Evolutionary conservation across 2,329 filamentous ascomycete genomes (phyloP).

Genomic region (Sphaceloma murrayae): DNA sequence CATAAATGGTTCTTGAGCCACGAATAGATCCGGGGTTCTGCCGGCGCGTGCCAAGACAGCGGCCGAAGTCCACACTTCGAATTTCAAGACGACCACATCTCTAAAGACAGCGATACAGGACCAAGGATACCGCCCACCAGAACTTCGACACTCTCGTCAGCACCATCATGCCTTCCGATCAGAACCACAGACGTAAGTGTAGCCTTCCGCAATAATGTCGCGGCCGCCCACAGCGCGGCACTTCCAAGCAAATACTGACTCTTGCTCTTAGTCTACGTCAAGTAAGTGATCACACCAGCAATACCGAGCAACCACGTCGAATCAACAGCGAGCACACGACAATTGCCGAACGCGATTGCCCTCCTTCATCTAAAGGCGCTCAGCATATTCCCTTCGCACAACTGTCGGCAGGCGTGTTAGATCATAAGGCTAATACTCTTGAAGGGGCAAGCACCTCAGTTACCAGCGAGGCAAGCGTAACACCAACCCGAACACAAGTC

Average conservation of each 20-base stretch:
- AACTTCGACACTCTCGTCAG: background rate
- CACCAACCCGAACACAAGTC: constrained; percentile 68
- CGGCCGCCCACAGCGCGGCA: too few relatives aligned
- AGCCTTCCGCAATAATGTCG: background rate
- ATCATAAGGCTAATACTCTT: constrained; percentile 19
- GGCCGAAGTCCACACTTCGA: constrained; percentile 5
- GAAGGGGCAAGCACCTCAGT: constrained; percentile 92
- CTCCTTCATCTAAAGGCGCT: too few relatives aligned
- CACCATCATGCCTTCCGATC: constrained; percentile 15
- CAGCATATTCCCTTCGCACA: too few relatives aligned
- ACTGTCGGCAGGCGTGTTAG: too few relatives aligned
- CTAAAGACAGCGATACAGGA: constrained; percentile 1
- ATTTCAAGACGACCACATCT: constrained; percentile 8
- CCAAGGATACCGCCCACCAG: background rate
- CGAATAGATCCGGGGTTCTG: too few relatives aligned
- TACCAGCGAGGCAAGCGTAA: constrained; percentile 93
- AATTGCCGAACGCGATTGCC: too few relatives aligned
- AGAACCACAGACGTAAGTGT: constrained; percentile 15
- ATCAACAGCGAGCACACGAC: too few relatives aligned
- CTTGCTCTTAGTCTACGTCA: constrained; percentile 32
- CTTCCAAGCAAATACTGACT: too few relatives aligned
- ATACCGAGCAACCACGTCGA: background rate
- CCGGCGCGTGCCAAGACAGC: too few relatives aligned
- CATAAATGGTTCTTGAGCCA: background rate
- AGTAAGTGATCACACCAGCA: constrained; percentile 22